Percentiles rank a stretch among this genome's conserved stretches.
These are phyloP conservation scores for Penicillium sp. DNA, from an alignment of 2,329 filamentous ascomycete genomes.

Conservation along the genomic window DNA sequence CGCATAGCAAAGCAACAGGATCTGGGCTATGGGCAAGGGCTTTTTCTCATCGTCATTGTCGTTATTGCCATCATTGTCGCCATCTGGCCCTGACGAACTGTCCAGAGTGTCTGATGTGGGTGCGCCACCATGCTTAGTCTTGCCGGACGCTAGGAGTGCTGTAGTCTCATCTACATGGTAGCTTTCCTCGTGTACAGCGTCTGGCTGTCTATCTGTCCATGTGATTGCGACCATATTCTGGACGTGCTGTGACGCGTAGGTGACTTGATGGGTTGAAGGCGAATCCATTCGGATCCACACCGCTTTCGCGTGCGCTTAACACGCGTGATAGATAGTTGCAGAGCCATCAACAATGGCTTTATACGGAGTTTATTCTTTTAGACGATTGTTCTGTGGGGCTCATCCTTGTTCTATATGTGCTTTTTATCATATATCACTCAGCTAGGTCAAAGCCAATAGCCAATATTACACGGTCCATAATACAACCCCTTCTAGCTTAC, in stretches of 20 bases:
- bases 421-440: neutral
- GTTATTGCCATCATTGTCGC: slow-evolving; percentile 16
- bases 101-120: neutral
- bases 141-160: slow-evolving; percentile 9
- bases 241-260: neutral
- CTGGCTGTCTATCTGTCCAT: neutral
- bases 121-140: neutral
- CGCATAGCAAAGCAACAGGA: slow-evolving; percentile 69
- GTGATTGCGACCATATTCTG: neutral
- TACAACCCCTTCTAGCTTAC: neutral
- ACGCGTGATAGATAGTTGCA: neutral
- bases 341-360: neutral
- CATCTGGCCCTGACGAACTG: neutral
- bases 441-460: neutral
- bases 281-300: neutral
- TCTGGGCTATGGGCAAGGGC: slow-evolving; percentile 61
- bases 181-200: neutral
- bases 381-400: too few species aligned
- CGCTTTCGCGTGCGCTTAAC: neutral
- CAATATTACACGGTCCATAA: neutral
- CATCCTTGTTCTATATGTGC: too few species aligned
- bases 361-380: neutral
- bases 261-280: neutral
- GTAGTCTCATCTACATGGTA: slow-evolving; percentile 15
- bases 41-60: slow-evolving; percentile 39